phyloP scores from a whole-genome alignment of 192 early-diverging fungal species.

The Backusella macrospora region DNA sequence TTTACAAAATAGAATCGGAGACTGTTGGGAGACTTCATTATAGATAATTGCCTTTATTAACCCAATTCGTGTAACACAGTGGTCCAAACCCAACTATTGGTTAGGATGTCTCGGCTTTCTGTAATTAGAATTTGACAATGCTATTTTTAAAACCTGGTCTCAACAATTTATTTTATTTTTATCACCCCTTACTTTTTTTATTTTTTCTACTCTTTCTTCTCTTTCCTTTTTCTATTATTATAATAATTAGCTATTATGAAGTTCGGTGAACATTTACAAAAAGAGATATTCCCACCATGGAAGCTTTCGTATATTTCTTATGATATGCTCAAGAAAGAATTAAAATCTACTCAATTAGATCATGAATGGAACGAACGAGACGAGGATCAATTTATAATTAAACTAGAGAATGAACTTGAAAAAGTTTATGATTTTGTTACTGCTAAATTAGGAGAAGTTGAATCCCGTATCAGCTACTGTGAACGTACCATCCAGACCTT shows the following conservation, averaged over 20 bases:
- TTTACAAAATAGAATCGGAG: slow-evolving; percentile 12
- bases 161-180: neutral
- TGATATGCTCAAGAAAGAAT: slow-evolving; percentile 79
- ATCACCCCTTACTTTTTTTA: neutral
- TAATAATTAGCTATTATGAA: slow-evolving; percentile 62
- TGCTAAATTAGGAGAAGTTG: slow-evolving; percentile 76
- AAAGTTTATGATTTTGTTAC: slow-evolving; percentile 80
- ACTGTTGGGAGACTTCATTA: neutral
- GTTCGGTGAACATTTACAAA: slow-evolving; percentile 80
- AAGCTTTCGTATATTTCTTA: slow-evolving; percentile 82
- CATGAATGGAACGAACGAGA: slow-evolving; percentile 66
- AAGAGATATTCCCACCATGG: slow-evolving; percentile 76
- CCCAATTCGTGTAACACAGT: neutral
- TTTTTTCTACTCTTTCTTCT: neutral
- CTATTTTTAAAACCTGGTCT: slow-evolving; percentile 9
- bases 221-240: neutral
- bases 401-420: slow-evolving; percentile 85
- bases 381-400: slow-evolving; percentile 78
- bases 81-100: neutral
- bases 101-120: slow-evolving; percentile 12
- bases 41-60: slow-evolving; percentile 6
- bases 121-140: slow-evolving; percentile 14
- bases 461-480: slow-evolving; percentile 72
- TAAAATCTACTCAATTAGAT: slow-evolving; percentile 65
- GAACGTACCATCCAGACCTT: slow-evolving; percentile 59